Percentiles rank a stretch among this genome's conserved stretches.
phyloP scores from a whole-genome alignment of 441 rosid species.

The Adansonia madagascariensis region DNA sequence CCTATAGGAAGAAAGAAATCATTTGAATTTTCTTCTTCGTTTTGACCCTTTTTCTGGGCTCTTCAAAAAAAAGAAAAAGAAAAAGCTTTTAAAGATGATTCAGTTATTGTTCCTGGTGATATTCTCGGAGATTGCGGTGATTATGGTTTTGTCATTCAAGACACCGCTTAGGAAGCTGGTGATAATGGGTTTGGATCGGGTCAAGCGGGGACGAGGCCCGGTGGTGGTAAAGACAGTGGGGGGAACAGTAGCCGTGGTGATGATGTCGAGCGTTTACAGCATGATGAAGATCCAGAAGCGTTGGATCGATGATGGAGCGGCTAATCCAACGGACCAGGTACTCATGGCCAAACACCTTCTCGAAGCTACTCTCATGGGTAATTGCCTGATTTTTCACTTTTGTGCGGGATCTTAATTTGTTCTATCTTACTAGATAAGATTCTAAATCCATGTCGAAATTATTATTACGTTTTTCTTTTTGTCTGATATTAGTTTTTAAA shows the following conservation, averaged over 20 bases:
- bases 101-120: constrained; percentile 56
- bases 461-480: background rate
- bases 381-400: background rate
- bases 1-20: background rate
- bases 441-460: background rate
- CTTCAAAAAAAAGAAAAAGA: too few relatives aligned
- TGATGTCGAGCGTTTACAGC: constrained; percentile 54
- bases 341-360: constrained; percentile 60
- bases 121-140: constrained; percentile 48
- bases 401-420: background rate
- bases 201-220: constrained; percentile 75
- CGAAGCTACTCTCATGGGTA: constrained; percentile 75
- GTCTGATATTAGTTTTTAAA: background rate
- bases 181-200: constrained; percentile 53
- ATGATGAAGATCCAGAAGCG: constrained; percentile 59
- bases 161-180: constrained; percentile 68
- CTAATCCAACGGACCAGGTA: constrained; percentile 68
- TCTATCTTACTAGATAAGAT: background rate
- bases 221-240: constrained; percentile 60
- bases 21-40: background rate
- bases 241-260: constrained; percentile 48
- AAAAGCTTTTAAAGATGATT: constrained; percentile 43
- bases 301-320: constrained; percentile 55
- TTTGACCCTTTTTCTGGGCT: background rate
- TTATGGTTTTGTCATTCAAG: constrained; percentile 54